Conservation (phyloP, 352 stramenopile species). For the Globisporangium nagaii region DNA sequence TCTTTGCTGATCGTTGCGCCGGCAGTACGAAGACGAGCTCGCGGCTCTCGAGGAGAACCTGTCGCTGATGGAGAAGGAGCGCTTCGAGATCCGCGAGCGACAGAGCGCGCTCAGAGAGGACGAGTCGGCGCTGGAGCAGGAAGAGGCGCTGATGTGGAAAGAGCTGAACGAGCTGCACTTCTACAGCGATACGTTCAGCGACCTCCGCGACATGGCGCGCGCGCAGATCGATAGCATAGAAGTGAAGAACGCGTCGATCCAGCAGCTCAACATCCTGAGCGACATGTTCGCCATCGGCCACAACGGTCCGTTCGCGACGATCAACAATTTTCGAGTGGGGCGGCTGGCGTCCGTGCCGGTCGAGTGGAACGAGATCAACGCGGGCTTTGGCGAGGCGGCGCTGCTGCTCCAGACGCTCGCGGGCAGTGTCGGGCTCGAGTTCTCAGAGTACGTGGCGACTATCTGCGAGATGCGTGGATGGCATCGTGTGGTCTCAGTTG, state of each 20-base stretch:
- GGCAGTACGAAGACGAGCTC: conserved; percentile 68
- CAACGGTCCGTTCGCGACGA: conserved; percentile 70
- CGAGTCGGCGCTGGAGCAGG: conserved; percentile 31
- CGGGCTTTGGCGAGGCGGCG: conserved; percentile 67
- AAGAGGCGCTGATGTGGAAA: conserved; percentile 54
- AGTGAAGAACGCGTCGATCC: conserved; percentile 26
- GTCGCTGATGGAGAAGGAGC: conserved; percentile 67
- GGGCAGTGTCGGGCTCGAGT: conserved; percentile 48
- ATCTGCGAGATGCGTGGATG: conserved; percentile 6
- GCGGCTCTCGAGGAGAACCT: conserved; percentile 53
- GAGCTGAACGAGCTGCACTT: conserved; percentile 52
- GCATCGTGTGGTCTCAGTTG: conserved; percentile 1
- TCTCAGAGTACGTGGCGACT: conserved; percentile 48
- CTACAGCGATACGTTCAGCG: conserved; percentile 39
- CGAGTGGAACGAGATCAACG: conserved; percentile 89
- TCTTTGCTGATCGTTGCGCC: not conserved
- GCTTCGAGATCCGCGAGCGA: conserved; percentile 37
- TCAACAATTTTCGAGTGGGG: conserved; percentile 82
- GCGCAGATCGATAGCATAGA: conserved; percentile 59
- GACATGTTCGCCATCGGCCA: conserved; percentile 79
- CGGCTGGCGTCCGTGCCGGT: conserved; percentile 45
- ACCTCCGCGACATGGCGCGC: conserved; percentile 47
- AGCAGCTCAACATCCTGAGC: conserved; percentile 56
- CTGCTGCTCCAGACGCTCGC: conserved; percentile 65
- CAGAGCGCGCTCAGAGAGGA: conserved; percentile 46